A percentile compares a stretch with the other conserved stretches of the same genome.
Evolutionary conservation across 2,329 filamentous ascomycete species (phyloP).

Genomic region (Plectosphaerella plurivora): DNA sequence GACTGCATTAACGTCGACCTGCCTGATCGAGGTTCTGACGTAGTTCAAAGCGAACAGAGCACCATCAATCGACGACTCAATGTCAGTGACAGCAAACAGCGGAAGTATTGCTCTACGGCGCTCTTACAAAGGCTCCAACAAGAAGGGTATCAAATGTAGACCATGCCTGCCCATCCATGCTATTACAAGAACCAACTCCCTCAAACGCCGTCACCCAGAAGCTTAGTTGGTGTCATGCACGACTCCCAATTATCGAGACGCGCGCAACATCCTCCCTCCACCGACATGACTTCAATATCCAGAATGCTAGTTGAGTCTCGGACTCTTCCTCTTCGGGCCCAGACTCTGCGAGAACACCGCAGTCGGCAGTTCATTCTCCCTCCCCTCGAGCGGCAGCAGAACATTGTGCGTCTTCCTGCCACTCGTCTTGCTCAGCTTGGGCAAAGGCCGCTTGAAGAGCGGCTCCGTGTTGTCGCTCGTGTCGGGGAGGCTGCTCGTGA

Average conservation of each 20-base stretch:
- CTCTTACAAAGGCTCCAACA: not conserved
- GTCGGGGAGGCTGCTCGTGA: constrained; percentile 33
- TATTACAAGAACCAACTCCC: constrained; percentile 7
- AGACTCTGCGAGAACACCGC: constrained; percentile 39
- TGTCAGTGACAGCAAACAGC: too few species aligned
- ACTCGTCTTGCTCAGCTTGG: constrained; percentile 24
- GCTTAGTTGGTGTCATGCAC: too few species aligned
- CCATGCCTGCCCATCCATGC: constrained; percentile 18
- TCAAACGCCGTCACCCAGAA: constrained; percentile 8
- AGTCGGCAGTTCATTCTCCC: constrained; percentile 48
- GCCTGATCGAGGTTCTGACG: too few species aligned
- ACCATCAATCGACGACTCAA: too few species aligned
- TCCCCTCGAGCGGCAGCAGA: constrained; percentile 32
- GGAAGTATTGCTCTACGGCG: not conserved
- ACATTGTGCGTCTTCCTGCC: constrained; percentile 27
- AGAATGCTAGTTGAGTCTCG: constrained; percentile 35
- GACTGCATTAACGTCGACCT: too few species aligned
- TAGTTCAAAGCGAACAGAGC: too few species aligned
- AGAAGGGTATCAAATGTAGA: constrained; percentile 27
- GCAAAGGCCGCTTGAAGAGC: constrained; percentile 35
- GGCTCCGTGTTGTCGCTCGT: constrained; percentile 39
- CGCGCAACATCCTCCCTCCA: not conserved
- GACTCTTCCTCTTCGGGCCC: constrained; percentile 48
- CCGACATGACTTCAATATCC: not conserved
- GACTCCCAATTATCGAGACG: not conserved